phyloP scores from a whole-genome alignment of 305 asterid species.

The Galium porrigens region DNA sequence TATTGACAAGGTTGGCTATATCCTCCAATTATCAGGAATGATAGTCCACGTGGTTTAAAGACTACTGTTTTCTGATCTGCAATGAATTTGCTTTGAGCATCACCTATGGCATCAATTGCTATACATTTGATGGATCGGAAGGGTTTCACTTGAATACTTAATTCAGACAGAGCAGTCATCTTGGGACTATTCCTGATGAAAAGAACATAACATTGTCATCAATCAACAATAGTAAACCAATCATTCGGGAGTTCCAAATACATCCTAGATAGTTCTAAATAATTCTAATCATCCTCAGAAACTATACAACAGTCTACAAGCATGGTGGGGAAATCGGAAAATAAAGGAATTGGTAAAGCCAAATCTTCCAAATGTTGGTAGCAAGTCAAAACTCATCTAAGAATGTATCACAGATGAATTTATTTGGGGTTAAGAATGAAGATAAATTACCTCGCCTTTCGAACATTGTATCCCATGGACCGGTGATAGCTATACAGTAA shows the following conservation, averaged over 20 bases:
- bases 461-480: not conserved
- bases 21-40: not conserved
- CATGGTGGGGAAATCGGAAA: not conserved
- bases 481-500: not conserved
- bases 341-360: not conserved
- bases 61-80: not conserved
- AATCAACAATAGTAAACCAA: not conserved
- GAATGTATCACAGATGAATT: not conserved
- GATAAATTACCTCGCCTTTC: conserved; percentile 2
- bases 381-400: not conserved
- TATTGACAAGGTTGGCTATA: not conserved
- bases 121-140: not conserved
- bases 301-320: no score
- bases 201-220: not conserved
- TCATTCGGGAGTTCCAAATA: conserved; percentile 6
- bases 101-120: not conserved
- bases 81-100: not conserved
- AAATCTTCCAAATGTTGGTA: not conserved
- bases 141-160: not conserved
- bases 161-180: not conserved
- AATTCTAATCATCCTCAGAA: not conserved
- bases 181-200: not conserved
- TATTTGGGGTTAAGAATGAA: not conserved
- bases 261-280: not conserved
- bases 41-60: not conserved